These are phyloP conservation scores for Trichocomaceae sp. DNA, from an alignment of 2,329 filamentous ascomycete species.

Conservation along the genomic window DNA sequence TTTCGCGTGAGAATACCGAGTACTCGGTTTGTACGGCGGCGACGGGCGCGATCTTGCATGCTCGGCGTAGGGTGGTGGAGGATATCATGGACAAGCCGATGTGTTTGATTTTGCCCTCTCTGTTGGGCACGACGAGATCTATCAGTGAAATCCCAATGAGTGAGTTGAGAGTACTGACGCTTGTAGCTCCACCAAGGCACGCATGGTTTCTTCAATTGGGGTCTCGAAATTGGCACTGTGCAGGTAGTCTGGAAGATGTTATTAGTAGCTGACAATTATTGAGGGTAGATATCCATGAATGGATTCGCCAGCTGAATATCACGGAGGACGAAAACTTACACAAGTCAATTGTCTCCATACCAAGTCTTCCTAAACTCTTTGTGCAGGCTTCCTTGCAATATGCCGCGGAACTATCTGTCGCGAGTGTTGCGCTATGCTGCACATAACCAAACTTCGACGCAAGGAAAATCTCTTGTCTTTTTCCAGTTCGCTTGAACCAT, in stretches of 20 bases:
- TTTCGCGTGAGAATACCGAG: conserved; percentile 44
- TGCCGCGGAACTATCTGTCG: conserved; percentile 31
- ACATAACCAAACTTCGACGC: conserved; percentile 46
- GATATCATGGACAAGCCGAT: conserved; percentile 48
- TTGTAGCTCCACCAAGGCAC: conserved; percentile 40
- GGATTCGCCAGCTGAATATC: background rate
- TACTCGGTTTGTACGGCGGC: conserved; percentile 51
- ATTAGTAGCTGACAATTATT: background rate
- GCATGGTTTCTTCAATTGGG: conserved; percentile 36
- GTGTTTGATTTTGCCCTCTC: conserved; percentile 47
- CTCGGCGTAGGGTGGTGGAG: conserved; percentile 45
- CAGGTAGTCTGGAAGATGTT: conserved; percentile 27
- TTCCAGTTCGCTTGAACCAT: conserved; percentile 9
- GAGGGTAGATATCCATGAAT: background rate
- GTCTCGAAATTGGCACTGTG: conserved; percentile 38
- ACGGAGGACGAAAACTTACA: conserved; percentile 14
- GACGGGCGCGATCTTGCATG: conserved; percentile 45
- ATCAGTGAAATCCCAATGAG: background rate
- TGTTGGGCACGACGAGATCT: no score
- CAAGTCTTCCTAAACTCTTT: conserved; percentile 36
- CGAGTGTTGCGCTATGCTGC: conserved; percentile 11
- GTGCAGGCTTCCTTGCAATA: conserved; percentile 30
- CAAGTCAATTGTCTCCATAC: conserved; percentile 42
- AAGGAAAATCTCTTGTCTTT: conserved; percentile 43
- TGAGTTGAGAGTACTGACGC: background rate